Conservation (phyloP, 192 early-diverging fungal species). For the Backusella australiensis region DNA sequence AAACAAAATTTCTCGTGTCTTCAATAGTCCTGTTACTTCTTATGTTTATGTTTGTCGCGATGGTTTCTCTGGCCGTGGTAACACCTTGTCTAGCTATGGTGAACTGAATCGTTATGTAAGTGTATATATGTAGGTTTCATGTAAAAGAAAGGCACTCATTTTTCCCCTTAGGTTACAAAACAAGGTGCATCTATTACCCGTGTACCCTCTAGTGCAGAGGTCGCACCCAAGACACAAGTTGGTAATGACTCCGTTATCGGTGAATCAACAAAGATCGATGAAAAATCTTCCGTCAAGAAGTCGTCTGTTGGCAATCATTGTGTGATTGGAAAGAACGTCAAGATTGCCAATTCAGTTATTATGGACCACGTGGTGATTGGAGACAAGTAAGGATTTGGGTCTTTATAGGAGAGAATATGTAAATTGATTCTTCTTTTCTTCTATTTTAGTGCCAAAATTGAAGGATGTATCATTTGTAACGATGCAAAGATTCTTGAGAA, state of each 20-base stretch:
- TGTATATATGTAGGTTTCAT: constrained; percentile 5
- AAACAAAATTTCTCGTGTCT: constrained; percentile 28
- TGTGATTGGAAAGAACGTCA: constrained; percentile 94
- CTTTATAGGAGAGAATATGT: not conserved
- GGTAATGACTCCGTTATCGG: constrained; percentile 91
- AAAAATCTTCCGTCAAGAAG: constrained; percentile 91
- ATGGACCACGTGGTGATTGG: constrained; percentile 95
- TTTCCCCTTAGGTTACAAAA: constrained; percentile 15
- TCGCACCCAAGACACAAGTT: constrained; percentile 69
- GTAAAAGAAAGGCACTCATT: not conserved
- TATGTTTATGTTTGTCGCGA: constrained; percentile 63
- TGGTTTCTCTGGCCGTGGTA: constrained; percentile 80
- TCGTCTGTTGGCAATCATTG: constrained; percentile 93
- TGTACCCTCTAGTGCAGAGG: constrained; percentile 68
- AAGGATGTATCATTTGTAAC: constrained; percentile 84
- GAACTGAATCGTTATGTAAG: constrained; percentile 84
- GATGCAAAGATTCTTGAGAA: constrained; percentile 76
- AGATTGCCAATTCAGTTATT: constrained; percentile 92
- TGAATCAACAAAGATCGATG: constrained; percentile 84
- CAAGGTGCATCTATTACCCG: constrained; percentile 51
- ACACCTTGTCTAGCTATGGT: constrained; percentile 78
- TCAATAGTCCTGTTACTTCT: constrained; percentile 40
- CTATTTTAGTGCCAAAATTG: constrained; percentile 71
- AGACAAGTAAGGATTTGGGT: constrained; percentile 57
- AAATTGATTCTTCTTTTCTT: not conserved